Conservation (phyloP, 306 rosid species). For the Cicer cuneatum region DNA sequence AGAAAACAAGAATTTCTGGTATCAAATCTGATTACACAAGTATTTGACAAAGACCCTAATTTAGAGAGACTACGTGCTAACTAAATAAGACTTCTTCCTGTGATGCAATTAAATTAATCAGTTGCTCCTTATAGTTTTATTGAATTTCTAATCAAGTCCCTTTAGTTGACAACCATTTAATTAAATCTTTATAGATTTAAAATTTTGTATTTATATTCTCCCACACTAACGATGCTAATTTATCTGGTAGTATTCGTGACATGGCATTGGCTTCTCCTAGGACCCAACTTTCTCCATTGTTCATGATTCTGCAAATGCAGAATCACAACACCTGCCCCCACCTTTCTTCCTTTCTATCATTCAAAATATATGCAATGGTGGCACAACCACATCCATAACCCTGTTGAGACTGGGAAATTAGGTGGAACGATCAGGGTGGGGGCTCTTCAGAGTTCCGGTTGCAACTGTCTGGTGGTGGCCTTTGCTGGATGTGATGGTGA, state of each 20-base stretch:
- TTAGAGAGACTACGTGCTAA: not conserved
- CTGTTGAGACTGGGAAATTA: not conserved
- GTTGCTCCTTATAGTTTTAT: not conserved
- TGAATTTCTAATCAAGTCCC: too few relatives aligned
- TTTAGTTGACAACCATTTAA: too few relatives aligned
- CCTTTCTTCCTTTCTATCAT: too few relatives aligned
- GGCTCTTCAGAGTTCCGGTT: not conserved
- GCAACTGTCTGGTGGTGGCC: not conserved
- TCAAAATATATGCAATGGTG: too few relatives aligned
- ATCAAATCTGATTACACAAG: constrained; percentile 18
- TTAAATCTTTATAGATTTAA: too few relatives aligned
- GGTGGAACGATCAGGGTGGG: not conserved
- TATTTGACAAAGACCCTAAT: constrained; percentile 28
- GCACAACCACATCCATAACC: not conserved
- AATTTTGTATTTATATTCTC: too few relatives aligned
- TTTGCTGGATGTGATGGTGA: not conserved
- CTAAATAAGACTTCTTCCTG: constrained; percentile 26
- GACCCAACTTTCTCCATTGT: too few relatives aligned
- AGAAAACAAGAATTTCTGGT: constrained; percentile 11
- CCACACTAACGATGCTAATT: too few relatives aligned
- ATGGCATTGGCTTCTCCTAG: too few relatives aligned
- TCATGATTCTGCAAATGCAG: too few relatives aligned
- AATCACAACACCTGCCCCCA: too few relatives aligned
- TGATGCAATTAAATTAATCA: constrained; percentile 13
- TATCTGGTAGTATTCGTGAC: too few relatives aligned